These are phyloP conservation scores for Cymbopogon citratus DNA, from an alignment of 176 grass and related monocot genomes.

Conservation along the genomic window DNA sequence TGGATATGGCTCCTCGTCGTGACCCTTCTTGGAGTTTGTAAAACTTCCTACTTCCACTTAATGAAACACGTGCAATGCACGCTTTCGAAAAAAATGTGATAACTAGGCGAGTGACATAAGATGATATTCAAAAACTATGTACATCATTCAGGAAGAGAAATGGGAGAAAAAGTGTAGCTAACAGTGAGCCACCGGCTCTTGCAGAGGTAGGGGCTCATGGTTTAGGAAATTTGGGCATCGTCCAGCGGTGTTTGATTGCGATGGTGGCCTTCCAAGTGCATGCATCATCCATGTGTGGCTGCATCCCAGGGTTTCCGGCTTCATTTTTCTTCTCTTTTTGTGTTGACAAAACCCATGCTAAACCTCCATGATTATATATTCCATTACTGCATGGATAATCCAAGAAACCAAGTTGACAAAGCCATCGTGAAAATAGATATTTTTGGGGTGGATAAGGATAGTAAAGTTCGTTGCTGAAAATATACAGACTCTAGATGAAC, in stretches of 20 bases:
- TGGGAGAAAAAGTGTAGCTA: neutral
- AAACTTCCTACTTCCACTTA: too few relatives aligned
- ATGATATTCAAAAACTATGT: too few relatives aligned
- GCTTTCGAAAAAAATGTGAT: too few relatives aligned
- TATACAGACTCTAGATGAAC: neutral
- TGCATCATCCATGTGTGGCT: conserved; percentile 16
- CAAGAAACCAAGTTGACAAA: conserved; percentile 21
- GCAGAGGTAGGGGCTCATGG: neutral
- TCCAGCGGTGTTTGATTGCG: conserved; percentile 1
- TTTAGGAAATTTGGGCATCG: neutral
- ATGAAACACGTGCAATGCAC: too few relatives aligned
- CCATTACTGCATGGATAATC: neutral
- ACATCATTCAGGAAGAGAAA: neutral
- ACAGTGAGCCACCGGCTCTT: neutral
- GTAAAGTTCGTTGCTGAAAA: neutral
- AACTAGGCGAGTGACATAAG: too few relatives aligned
- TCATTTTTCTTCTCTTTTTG: neutral
- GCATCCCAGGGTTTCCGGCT: neutral
- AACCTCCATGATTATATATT: conserved; percentile 20
- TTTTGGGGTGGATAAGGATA: neutral
- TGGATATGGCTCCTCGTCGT: too few relatives aligned
- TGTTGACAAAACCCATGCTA: conserved; percentile 21
- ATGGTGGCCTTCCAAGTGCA: conserved; percentile 11
- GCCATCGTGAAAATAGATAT: neutral
- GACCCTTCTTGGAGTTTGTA: too few relatives aligned